Conservation (phyloP, 1,139 yeast genomes). For the Geotrichum cucujoidarum region DNA sequence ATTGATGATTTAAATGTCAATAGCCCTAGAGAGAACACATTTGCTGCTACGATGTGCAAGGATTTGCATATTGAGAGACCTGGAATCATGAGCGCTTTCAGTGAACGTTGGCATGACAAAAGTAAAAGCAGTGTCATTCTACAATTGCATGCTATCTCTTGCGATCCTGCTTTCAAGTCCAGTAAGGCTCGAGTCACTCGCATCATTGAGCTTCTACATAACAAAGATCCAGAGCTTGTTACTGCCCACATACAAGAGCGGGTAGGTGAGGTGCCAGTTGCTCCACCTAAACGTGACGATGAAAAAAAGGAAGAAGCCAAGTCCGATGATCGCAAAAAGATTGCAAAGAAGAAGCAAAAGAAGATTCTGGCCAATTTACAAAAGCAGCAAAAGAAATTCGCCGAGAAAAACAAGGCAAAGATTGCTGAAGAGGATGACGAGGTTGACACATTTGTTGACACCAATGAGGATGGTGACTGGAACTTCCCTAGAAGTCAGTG, state of each 20-base stretch:
- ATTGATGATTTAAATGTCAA: constrained; percentile 33
- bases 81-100: not conserved
- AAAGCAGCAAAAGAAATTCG: constrained; percentile 69
- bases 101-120: not conserved
- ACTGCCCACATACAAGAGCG: constrained; percentile 8
- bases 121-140: constrained; percentile 1
- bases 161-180: constrained; percentile 5
- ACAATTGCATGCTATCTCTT: constrained; percentile 9
- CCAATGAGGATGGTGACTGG: constrained; percentile 47
- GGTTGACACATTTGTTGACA: constrained; percentile 40
- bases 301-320: constrained; percentile 19
- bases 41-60: constrained; percentile 16
- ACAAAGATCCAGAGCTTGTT: constrained; percentile 18
- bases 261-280: constrained; percentile 12
- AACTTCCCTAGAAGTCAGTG: constrained; percentile 75
- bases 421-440: constrained; percentile 33
- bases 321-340: constrained; percentile 18
- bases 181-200: constrained; percentile 19
- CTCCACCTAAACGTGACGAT: constrained; percentile 9
- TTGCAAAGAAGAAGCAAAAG: constrained; percentile 68
- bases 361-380: constrained; percentile 68
- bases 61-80: constrained; percentile 15
- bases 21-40: constrained; percentile 10
- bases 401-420: constrained; percentile 39
- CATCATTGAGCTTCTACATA: constrained; percentile 20